Evolutionary conservation across 2,329 filamentous ascomycete genomes (phyloP), one percentile per base, ranked within the genome.

Genomic region (Talaromyces sp.): DNA sequence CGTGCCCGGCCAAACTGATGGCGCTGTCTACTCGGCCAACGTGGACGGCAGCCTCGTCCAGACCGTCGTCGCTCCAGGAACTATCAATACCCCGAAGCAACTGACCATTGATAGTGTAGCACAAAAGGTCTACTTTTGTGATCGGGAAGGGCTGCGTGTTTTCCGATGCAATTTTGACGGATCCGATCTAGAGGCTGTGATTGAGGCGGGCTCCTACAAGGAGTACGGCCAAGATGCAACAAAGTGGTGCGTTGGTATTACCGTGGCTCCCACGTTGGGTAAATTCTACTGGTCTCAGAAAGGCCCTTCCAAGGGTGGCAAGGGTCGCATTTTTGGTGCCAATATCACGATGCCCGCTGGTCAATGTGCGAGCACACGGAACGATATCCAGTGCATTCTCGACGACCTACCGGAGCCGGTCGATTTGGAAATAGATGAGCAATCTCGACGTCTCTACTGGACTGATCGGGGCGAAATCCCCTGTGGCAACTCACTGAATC

Each of bases 231-330:
- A 33, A 18, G 77, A 82, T 59, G 36, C 64, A 47, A 68, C 62
- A 28, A 69, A 75, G 4, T 85, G 83, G 83, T 85, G 82, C 60
- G 84, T 87, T 8, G 85, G 85, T 1, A 77, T 88, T 44, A 70
- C 80, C 0, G 74, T 87, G 0, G 78, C 79, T 3, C 71, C 72
- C 0, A 62, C 69, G 0, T 70, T 72, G 0, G 76, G 78, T 14
- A 77, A 79, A 50, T 75, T 87, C 53, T 87, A 83, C 75, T 88
- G 85, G 85, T 84, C 82, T 0, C 85, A 87, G 57, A 87, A 87
- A 66, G 85, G 85, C 0, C 72, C 76, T 0, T 77, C 79, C 3
- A 87, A 87, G 68, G 78, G 75, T 0, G 72, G 70, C 1, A 68
- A 77, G 47, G 85, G 85, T 0, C 76, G 80, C 3, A 85, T 88